phyloP scores from a whole-genome alignment of 2,329 filamentous ascomycete genomes.

The Fusarium annulatum region DNA sequence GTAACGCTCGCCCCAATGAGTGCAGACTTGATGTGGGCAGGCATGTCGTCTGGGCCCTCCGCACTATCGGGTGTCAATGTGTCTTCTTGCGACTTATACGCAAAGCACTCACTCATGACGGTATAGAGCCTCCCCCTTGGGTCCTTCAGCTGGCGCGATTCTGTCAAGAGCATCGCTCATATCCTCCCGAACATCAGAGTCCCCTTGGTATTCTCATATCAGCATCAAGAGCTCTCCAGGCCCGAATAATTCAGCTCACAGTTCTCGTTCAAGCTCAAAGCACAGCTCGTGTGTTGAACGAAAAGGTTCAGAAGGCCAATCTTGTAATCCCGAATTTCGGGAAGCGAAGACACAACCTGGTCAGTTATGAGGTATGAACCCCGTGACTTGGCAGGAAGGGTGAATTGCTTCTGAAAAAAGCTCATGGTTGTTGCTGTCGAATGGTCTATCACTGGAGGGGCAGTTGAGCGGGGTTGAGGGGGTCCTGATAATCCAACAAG shows the following conservation, averaged over 20 bases:
- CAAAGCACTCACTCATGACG: conserved; percentile 67
- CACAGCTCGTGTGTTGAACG: conserved; percentile 94
- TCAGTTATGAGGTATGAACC: conserved; percentile 93
- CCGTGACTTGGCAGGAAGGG: conserved; percentile 78
- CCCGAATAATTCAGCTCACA: conserved; percentile 53
- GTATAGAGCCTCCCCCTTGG: conserved; percentile 79
- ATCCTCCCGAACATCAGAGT: conserved; percentile 85
- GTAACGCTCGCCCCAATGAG: conserved; percentile 89
- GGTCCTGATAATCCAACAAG: conserved; percentile 51
- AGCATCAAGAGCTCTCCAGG: conserved; percentile 50
- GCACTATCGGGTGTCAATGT: conserved; percentile 59
- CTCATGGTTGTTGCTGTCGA: conserved; percentile 62
- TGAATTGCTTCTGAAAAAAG: conserved; percentile 88
- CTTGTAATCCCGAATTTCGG: conserved; percentile 86
- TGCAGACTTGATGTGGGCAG: conserved; percentile 94
- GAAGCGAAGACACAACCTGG: conserved; percentile 74
- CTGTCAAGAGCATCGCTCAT: conserved; percentile 95
- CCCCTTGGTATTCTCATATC: conserved; percentile 57
- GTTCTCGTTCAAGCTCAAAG: conserved; percentile 93
- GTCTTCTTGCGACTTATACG: background rate
- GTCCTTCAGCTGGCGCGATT: conserved; percentile 82
- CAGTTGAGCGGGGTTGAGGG: conserved; percentile 47
- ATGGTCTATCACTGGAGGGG: conserved; percentile 37
- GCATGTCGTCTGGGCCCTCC: conserved; percentile 95
- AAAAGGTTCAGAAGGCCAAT: conserved; percentile 90